Evolutionary conservation across 2,329 filamentous ascomycete genomes (phyloP), one percentile per base, ranked within the genome.

Genomic region (Claviceps sorghi): DNA sequence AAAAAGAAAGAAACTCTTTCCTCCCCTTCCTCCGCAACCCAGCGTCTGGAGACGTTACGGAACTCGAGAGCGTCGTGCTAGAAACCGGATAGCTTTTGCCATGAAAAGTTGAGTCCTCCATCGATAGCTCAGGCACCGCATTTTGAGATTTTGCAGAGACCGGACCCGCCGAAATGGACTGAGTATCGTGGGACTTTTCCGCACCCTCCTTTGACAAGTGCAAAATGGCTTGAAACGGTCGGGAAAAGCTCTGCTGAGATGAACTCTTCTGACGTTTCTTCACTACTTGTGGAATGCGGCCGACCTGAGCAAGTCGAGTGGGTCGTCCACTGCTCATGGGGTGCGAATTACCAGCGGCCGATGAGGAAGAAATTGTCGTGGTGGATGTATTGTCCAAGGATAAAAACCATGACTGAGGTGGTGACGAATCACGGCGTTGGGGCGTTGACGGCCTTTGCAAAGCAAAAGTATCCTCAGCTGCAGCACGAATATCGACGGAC

Each of bases 241-340:
- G 76, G 3, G 90, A 95, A 64, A 95, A 95, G 34, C 88, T 95
- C 62, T 82, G 83, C 1, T 85, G 79, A 0, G 86, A 83, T 1
- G 80, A 78, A 48, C 79, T 79, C 56, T 84, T 78, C 38, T 81
- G 73, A 51, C 82, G 77, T 47, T 77, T 81, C 46, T 80, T 87
- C 32, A 91, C 74, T 4, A 95, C 88, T 60, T 82, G 82, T 9
- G 90, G 90, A 50, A 95, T 95, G 17, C 90, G 80, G 9, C 89
- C 90, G 47, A 95, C 82, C 58, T 91, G 88, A 30, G 83, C 80
- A 19, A 95, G 71, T 52, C 89, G 78, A 62, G 80, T 86, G 7
- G 63, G 65, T 30, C 61, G 58, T 42, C 21, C 11, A 55, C 58
- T 29, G 55, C 49, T 38, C 19, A 54, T n/a, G 52, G 29, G 41